These are phyloP conservation scores for Bryoerythrophyllum caledonicum DNA, from an alignment of 225 moss, liverwort and hornwort species.

Conservation along the genomic window DNA sequence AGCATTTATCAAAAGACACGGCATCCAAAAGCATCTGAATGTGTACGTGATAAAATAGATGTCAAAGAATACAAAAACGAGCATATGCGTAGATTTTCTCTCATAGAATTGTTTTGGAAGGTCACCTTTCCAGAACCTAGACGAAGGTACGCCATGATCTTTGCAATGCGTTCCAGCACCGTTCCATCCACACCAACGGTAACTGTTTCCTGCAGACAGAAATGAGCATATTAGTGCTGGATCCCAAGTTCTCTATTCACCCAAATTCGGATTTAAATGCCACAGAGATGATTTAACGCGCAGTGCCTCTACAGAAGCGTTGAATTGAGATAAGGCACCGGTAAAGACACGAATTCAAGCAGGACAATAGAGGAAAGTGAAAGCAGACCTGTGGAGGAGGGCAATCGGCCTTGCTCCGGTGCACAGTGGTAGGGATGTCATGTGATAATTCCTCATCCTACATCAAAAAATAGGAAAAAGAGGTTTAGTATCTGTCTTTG, in stretches of 20 bases:
- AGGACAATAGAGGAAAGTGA: slow-evolving; percentile 1
- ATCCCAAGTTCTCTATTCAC: slow-evolving; percentile 5
- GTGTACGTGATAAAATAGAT: background rate
- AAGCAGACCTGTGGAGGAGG: slow-evolving; percentile 78
- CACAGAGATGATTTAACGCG: background rate
- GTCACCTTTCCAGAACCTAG: slow-evolving; percentile 94
- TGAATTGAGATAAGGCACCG: background rate
- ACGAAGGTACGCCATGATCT: slow-evolving; percentile 98
- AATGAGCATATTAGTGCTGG: background rate
- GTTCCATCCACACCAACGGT: slow-evolving; percentile 99
- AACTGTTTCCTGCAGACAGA: slow-evolving; percentile 80
- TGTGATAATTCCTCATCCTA: slow-evolving; percentile 96
- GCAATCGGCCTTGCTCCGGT: slow-evolving; percentile 96
- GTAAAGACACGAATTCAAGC: background rate
- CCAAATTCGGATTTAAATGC: background rate
- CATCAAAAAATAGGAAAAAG: slow-evolving; percentile 11
- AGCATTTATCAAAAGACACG: slow-evolving; percentile 4
- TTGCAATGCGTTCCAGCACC: slow-evolving; percentile 96
- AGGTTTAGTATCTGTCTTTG: slow-evolving; percentile 4
- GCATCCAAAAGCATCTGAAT: background rate
- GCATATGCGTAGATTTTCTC: background rate
- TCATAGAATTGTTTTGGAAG: background rate
- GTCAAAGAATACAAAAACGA: slow-evolving; percentile 10
- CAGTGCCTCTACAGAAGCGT: background rate
- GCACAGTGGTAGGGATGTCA: slow-evolving; percentile 98